Base-by-base conservation (phyloP, 2,329 filamentous ascomycete species). In the Coniochaeta ligniaria region DNA sequence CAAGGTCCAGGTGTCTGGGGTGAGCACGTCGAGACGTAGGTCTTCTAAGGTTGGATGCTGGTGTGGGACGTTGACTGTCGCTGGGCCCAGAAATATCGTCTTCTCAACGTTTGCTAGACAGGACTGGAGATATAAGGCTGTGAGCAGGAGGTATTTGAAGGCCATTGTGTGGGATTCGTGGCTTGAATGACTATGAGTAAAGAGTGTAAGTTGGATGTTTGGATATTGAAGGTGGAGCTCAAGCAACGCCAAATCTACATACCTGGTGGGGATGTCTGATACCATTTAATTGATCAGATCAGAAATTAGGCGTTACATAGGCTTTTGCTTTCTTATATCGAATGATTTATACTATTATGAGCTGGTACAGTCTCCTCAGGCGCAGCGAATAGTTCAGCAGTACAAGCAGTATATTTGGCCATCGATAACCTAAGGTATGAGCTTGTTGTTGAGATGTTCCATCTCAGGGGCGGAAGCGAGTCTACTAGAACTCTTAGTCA, bases 61-160 rank as follows among this genome's bases (percentile, higher is more conserved):
- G 59, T 81, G 73, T 38, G 88, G 83, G 54, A 90, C 74, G 60
- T 79, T 73, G 68, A 84, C 73, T 35, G 79, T 73, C 35, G 76
- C 71, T 12, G 93, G 92, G 24, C 85, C 92, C 38, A 89, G 78
- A 77, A 99, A 98, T 69, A 98, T 91, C 67, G 84, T 81, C 76
- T 99, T 99, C 73, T 98, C 95, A 60, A 90, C 89, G 73, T 99
- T 98, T 72, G 89, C 92, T 36, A 56, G n/a, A 22, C 28, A 35
- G 11, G 33, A 14, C 17, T 38, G 31, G 8, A 56, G 2, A n/a
- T 17, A 36, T 14, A 56, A n/a, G n/a, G 16, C 11, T 38, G 8
- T 7, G 17, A 26, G n/a, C 7, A 38, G 17, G 31, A 56, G 31
- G 54, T 24, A 56, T 38, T 36, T 56, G 54, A 36, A 12, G 9